phyloP scores from a whole-genome alignment of 176 grass and related monocot species.

The Otatea glauca region DNA sequence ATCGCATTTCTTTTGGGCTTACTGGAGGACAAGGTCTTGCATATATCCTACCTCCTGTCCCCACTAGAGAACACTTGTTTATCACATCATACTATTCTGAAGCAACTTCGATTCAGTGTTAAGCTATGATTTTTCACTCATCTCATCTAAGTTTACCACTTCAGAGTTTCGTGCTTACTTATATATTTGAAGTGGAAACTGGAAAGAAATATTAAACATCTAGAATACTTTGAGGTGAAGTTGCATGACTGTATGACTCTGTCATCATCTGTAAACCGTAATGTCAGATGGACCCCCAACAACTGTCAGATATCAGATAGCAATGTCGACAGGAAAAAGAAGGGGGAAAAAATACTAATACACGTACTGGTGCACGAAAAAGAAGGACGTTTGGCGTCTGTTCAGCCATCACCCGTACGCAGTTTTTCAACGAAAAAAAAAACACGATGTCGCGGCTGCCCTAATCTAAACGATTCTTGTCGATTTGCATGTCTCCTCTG shows the following conservation, averaged over 20 bases:
- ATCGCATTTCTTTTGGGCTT: neutral
- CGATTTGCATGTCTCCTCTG: constrained; percentile 42
- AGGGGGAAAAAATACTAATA: neutral
- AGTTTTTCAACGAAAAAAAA: neutral
- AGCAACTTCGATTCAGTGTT: constrained; percentile 6
- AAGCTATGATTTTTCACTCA: neutral
- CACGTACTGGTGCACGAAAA: constrained; percentile 11
- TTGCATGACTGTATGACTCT: neutral
- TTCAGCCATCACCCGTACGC: constrained; percentile 34
- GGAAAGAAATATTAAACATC: neutral
- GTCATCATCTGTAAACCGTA: neutral
- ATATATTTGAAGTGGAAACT: too few relatives aligned
- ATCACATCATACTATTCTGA: neutral
- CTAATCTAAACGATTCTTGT: constrained; percentile 12
- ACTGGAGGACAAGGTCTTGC: constrained; percentile 6
- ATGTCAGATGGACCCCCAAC: constrained; percentile 19
- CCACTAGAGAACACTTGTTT: neutral
- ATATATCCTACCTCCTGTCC: neutral
- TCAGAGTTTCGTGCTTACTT: neutral
- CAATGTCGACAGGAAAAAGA: neutral
- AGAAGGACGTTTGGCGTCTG: constrained; percentile 24
- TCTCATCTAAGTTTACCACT: neutral
- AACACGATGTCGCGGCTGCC: neutral
- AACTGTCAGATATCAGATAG: constrained; percentile 40
- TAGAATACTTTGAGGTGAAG: neutral